These are phyloP conservation scores for Microdochium paspali DNA, from an alignment of 2,329 filamentous ascomycete genomes.

Conservation along the genomic window DNA sequence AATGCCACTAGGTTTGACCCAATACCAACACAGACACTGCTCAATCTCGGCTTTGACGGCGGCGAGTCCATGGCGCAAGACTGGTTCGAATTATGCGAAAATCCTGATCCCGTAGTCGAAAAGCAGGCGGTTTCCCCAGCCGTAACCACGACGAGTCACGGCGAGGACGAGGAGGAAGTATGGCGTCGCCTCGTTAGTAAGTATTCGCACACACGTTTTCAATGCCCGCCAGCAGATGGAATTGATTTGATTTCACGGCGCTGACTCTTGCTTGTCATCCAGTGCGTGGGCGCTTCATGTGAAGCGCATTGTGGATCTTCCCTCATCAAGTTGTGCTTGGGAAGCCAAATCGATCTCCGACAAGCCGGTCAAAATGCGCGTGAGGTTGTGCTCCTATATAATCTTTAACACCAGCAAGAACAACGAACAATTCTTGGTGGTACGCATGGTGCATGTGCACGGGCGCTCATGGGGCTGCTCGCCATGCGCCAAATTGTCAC, in stretches of 20 bases:
- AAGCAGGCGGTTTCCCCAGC: conserved; percentile 7
- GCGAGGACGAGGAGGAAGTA: conserved; percentile 22
- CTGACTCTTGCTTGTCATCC: background rate
- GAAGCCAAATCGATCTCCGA: too few relatives aligned
- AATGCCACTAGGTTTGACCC: conserved; percentile 16
- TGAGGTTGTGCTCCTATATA: background rate
- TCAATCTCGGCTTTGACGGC: conserved; percentile 21
- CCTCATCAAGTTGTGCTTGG: too few relatives aligned
- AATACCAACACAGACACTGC: conserved; percentile 18
- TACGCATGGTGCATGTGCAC: too few relatives aligned
- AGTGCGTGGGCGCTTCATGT: background rate
- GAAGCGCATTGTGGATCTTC: background rate
- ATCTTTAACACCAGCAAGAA: too few relatives aligned
- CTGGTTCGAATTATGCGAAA: conserved; percentile 22
- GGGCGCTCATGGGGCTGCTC: too few relatives aligned
- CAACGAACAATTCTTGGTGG: too few relatives aligned
- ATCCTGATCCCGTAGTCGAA: conserved; percentile 21
- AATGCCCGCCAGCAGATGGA: background rate
- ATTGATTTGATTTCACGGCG: too few relatives aligned
- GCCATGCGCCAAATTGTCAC: too few relatives aligned
- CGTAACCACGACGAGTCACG: conserved; percentile 12
- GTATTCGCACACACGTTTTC: background rate
- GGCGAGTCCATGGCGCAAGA: conserved; percentile 21
- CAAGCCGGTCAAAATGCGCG: too few relatives aligned
- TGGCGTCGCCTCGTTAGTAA: conserved; percentile 20